These are phyloP conservation scores for Rhizomucor pusillus DNA, from an alignment of 371 early-diverging fungal genomes.

Conservation along the genomic window DNA sequence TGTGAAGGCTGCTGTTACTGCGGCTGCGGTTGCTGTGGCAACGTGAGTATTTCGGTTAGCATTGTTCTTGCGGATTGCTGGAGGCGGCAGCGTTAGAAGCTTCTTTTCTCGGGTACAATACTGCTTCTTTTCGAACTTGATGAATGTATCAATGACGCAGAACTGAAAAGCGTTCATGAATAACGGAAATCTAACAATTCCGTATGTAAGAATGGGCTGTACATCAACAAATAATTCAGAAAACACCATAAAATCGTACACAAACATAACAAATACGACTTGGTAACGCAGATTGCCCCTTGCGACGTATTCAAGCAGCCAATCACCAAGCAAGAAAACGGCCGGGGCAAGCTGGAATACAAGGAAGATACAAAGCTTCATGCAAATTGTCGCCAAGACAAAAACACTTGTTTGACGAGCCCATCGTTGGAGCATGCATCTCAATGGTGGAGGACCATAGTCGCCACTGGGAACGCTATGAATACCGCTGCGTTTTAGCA, in stretches of 20 bases:
- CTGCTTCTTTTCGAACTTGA: too few species aligned
- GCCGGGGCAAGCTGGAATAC: slow-evolving; percentile 30
- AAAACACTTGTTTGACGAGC: slow-evolving; percentile 34
- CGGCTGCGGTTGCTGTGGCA: too few species aligned
- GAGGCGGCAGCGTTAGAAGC: too few species aligned
- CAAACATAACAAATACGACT: slow-evolving; percentile 49
- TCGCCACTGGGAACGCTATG: slow-evolving; percentile 39
- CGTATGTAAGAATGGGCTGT: neutral
- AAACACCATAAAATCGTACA: slow-evolving; percentile 15
- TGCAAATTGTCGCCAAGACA: slow-evolving; percentile 29
- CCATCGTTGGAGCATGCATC: slow-evolving; percentile 37
- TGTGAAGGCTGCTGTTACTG: too few species aligned
- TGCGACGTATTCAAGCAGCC: slow-evolving; percentile 35
- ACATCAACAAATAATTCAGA: neutral
- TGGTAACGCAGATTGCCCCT: slow-evolving; percentile 40
- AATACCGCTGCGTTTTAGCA: slow-evolving; percentile 20
- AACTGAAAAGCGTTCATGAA: slow-evolving; percentile 67
- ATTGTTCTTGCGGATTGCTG: too few species aligned
- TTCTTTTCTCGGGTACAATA: too few species aligned
- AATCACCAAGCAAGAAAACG: slow-evolving; percentile 37
- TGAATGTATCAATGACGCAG: slow-evolving; percentile 66
- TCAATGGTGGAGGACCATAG: slow-evolving; percentile 37
- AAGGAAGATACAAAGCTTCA: slow-evolving; percentile 40
- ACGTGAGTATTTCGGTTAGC: too few species aligned
- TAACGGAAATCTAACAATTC: slow-evolving; percentile 43